Evolutionary conservation across 2,329 filamentous ascomycete genomes (phyloP), one percentile per base, ranked within the genome.

Genomic region (Corniculantispora saksenae): DNA sequence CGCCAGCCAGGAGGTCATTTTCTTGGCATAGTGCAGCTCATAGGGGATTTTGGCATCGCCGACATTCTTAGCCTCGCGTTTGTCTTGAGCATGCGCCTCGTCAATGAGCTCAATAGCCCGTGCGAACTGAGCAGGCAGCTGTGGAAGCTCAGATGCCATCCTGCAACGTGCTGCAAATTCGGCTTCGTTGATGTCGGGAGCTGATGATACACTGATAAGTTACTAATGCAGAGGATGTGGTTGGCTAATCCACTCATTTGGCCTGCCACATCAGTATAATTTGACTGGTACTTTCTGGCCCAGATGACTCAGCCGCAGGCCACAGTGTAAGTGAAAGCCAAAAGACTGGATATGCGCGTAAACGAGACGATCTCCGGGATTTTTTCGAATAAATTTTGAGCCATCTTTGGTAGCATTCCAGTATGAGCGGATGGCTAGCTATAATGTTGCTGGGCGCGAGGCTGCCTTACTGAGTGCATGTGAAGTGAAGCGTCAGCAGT

Each of bases 1-100:
- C 10, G 81, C 74, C 38, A 97, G 88, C 83, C 91, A 95, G 38
- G 81, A 78, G 59, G 90, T 92, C 90, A 94, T 94, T 76, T 92
- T 88, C 59, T 84, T 83, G 8, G 92, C 91, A 75, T 96, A 96
- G 79, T 93, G 88, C 1, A 94, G 87, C 78, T 96, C 93, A 77
- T 92, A 93, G 1, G 92, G 90, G 1, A 88, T 71, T n/a, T 48
- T 60, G 5, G 43, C 47, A 19, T 78, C 81, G 59, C 81, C 76
- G 66, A 81, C 68, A 48, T 67, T 72, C 45, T 74, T 77, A 13
- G 77, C 55, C 47, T 47, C 25, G 32, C 55, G 53, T n/a, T 23
- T 72, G 64, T 80, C 78, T 50, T 75, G 61, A 48, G 73, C 71
- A 67, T 80, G 78, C 51, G 90, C 92, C 63, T 85, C 83, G 79